Percentiles rank a stretch among this genome's conserved stretches.
Evolutionary conservation across 1,139 yeast species (phyloP).

Genomic region (Yamadazyma jaroonii): DNA sequence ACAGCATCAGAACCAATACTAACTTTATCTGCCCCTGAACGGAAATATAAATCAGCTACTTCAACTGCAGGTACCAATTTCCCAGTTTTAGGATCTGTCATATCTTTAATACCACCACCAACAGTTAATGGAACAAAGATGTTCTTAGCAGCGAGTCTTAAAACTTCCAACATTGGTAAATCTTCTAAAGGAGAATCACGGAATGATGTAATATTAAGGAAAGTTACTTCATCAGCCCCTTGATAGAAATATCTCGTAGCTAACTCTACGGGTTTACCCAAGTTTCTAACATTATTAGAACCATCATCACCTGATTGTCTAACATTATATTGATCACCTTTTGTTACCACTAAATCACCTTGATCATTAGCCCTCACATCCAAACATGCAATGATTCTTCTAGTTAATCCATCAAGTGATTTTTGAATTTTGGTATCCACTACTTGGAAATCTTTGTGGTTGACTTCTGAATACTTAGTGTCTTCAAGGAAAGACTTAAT

Average conservation of each 20-base stretch:
- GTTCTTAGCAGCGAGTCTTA: conserved; percentile 77
- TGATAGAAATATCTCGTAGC: conserved; percentile 87
- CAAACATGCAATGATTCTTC: conserved; percentile 90
- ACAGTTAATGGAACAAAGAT: conserved; percentile 95
- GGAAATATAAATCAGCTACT: conserved; percentile 86
- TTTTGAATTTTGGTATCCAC: conserved; percentile 31
- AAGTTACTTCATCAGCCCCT: conserved; percentile 97
- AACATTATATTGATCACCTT: conserved; percentile 97
- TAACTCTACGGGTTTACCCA: conserved; percentile 93
- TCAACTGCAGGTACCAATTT: conserved; percentile 75
- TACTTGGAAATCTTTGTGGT: conserved; percentile 18
- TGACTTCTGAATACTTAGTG: conserved; percentile 24
- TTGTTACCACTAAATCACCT: conserved; percentile 95
- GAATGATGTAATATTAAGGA: conserved; percentile 90
- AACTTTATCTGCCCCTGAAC: conserved; percentile 96
- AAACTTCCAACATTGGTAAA: conserved; percentile 91
- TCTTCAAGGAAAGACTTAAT: conserved; percentile 69
- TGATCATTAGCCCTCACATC: conserved; percentile 94
- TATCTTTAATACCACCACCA: conserved; percentile 95
- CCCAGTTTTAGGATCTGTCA: conserved; percentile 75
- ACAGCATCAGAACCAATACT: conserved; percentile 99
- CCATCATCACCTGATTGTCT: conserved; percentile 59
- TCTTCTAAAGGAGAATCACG: conserved; percentile 89
- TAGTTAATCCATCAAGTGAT: conserved; percentile 69
- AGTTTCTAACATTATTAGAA: conserved; percentile 64